These are phyloP conservation scores for Striga hermonthica DNA, from an alignment of 305 asterid species.

Conservation along the genomic window DNA sequence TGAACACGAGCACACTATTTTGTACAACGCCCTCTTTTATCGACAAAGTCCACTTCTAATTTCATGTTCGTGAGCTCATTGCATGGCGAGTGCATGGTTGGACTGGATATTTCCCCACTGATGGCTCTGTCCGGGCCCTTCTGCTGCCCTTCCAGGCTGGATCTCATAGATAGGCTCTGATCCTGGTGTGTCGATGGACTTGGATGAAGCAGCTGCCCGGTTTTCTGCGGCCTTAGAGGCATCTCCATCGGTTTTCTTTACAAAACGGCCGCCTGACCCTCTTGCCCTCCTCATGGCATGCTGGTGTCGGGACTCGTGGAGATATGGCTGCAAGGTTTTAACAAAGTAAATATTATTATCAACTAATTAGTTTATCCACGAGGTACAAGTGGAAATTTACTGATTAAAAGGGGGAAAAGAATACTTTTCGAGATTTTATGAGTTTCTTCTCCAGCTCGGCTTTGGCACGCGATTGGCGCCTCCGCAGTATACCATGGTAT, in stretches of 20 bases:
- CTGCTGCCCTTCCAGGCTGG: slow-evolving; percentile 32
- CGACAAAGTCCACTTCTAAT: neutral
- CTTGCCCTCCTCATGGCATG: slow-evolving; percentile 65
- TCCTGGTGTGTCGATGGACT: slow-evolving; percentile 1
- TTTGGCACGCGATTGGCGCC: slow-evolving; percentile 65
- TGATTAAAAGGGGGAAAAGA: slow-evolving; percentile 1
- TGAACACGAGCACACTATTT: slow-evolving; percentile 1
- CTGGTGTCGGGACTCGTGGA: slow-evolving; percentile 69
- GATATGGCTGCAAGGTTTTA: slow-evolving; percentile 51
- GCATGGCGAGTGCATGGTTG: slow-evolving; percentile 33
- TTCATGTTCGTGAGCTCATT: slow-evolving; percentile 3
- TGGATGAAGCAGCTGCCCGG: slow-evolving; percentile 12
- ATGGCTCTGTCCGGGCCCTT: slow-evolving; percentile 34
- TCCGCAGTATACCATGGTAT: slow-evolving; percentile 58
- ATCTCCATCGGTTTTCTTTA: slow-evolving; percentile 43
- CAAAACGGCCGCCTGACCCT: slow-evolving; percentile 62
- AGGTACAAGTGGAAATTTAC: neutral
- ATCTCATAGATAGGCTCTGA: slow-evolving; percentile 33
- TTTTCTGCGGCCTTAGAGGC: slow-evolving; percentile 27
- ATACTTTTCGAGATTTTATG: slow-evolving; percentile 57
- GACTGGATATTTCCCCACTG: slow-evolving; percentile 37
- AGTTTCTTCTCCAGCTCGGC: slow-evolving; percentile 62
- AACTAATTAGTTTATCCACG: neutral
- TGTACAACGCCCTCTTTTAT: neutral
- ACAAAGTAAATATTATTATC: slow-evolving; percentile 18